Percentiles rank a stretch among this genome's conserved stretches.
These are phyloP conservation scores for Ceratobasidium theobromae DNA, from an alignment of 1,284 basidiomycete species.

Conservation along the genomic window DNA sequence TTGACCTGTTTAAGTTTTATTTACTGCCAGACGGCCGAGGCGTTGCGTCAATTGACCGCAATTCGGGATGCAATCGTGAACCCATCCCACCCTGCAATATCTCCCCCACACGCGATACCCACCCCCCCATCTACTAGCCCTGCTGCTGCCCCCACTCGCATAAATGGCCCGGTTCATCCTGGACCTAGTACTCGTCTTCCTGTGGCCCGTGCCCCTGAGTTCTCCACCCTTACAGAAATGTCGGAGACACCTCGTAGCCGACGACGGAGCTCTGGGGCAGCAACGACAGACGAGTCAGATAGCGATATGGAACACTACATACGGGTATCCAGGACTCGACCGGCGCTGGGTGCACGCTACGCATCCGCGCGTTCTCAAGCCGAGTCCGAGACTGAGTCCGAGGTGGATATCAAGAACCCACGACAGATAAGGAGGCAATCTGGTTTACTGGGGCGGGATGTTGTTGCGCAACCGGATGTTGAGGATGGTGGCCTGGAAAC, in stretches of 20 bases:
- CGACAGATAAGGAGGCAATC: conserved; percentile 33
- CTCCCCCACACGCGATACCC: conserved; percentile 17
- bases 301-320: conserved; percentile 13
- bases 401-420: conserved; percentile 5
- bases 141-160: conserved; percentile 2
- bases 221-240: conserved; percentile 1
- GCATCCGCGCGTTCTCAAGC: background rate
- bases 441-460: conserved; percentile 27
- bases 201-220: conserved; percentile 25
- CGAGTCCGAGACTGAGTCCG: background rate
- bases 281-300: conserved; percentile 1
- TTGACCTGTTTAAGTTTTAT: background rate
- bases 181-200: conserved; percentile 6
- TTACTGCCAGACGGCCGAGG: conserved; percentile 15
- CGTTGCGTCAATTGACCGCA: conserved; percentile 26
- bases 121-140: conserved; percentile 25
- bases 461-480: background rate
- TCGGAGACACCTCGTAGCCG: conserved; percentile 5
- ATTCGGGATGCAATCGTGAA: conserved; percentile 26
- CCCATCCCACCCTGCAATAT: background rate
- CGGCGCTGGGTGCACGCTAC: background rate
- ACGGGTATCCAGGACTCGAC: background rate
- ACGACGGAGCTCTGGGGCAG: conserved; percentile 8
- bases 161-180: conserved; percentile 15
- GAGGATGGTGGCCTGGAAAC: too few relatives aligned